Evolutionary conservation across 148 eudicot genomes (phyloP), one percentile per base, ranked within the genome.

Genomic region (Rhododendron williamsianum): DNA sequence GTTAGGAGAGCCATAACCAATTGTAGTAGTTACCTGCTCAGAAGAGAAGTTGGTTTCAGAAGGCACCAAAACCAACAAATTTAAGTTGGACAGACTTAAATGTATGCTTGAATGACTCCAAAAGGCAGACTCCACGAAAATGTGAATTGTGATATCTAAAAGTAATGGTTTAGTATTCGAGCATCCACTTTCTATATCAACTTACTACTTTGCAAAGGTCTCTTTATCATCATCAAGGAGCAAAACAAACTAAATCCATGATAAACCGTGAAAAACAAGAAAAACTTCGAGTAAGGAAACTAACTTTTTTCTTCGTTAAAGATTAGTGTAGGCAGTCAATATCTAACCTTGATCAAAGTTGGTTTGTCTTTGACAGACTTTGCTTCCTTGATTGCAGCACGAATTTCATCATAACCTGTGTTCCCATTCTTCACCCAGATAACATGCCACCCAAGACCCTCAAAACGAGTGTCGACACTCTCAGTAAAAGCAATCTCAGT

Each of bases 391-490:
- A 97, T 97, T 48, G 99, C 99, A 91, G 99, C 98, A 86, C 98
- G 99, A 65, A 97, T 95, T 60, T 97, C 99, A 90, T 97, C 98
- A 80, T 94, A 94, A 41, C 98, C 98, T 71, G 88, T 91, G 89
- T 95, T 95, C n/a, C 99, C 99, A 84, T 95, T 95, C 93, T 95
- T 95, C 81, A 97, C 98, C 98, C 99, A 97, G 69, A 97, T 95
- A 33, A 97, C 96, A 86, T 97, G 99, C 99, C 99, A 97, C 78
- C 99, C 99, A 78, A 97, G 95, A 89, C 90, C 98, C 89, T 95
- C 98, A 80, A 94, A 97, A 87, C 98, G 96, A 79, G 88, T 90
- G 87, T 91, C 94, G 58, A 97, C 99, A 87, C 80, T 88, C 92
- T 97, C 99, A 12, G 99, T 97, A 84, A 97, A 97, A 49, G 99